phyloP scores from a whole-genome alignment of 1,139 yeast species.

The Blastobotrys ciferrii region DNA sequence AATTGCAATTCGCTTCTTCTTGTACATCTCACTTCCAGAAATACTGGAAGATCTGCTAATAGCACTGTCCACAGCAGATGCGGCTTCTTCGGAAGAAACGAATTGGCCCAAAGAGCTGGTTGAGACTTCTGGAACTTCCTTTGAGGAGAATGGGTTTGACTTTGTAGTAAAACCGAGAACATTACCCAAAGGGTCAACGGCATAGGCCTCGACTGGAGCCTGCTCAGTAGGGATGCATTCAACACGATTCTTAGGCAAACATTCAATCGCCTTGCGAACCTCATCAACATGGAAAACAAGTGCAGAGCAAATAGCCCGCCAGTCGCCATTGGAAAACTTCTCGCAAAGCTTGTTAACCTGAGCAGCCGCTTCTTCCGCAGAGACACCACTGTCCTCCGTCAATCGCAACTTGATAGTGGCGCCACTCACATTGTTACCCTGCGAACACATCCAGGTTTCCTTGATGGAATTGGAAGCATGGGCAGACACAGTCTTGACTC shows the following conservation, averaged over 20 bases:
- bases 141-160: slow-evolving; percentile 35
- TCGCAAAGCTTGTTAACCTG: slow-evolving; percentile 19
- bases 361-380: slow-evolving; percentile 22
- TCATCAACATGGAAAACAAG: slow-evolving; percentile 35
- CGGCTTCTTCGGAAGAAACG: not conserved
- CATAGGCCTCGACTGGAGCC: slow-evolving; percentile 45
- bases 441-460: slow-evolving; percentile 34
- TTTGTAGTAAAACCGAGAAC: slow-evolving; percentile 54
- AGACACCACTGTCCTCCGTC: slow-evolving; percentile 26
- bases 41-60: not conserved
- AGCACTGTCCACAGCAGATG: not conserved
- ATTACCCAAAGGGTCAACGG: slow-evolving; percentile 61
- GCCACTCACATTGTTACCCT: slow-evolving; percentile 22
- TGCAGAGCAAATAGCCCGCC: slow-evolving; percentile 39
- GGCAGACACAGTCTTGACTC: slow-evolving; percentile 30
- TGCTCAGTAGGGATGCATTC: slow-evolving; percentile 38
- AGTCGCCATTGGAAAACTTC: slow-evolving; percentile 32
- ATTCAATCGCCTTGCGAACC: slow-evolving; percentile 23
- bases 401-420: slow-evolving; percentile 37
- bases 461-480: slow-evolving; percentile 29
- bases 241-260: slow-evolving; percentile 20
- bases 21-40: slow-evolving; percentile 7
- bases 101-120: slow-evolving; percentile 3
- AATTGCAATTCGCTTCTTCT: slow-evolving; percentile 70
- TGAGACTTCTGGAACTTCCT: slow-evolving; percentile 14